Base-by-base conservation (phyloP, 495 filamentous ascomycete genomes). In the Aspergillus panamensis region DNA sequence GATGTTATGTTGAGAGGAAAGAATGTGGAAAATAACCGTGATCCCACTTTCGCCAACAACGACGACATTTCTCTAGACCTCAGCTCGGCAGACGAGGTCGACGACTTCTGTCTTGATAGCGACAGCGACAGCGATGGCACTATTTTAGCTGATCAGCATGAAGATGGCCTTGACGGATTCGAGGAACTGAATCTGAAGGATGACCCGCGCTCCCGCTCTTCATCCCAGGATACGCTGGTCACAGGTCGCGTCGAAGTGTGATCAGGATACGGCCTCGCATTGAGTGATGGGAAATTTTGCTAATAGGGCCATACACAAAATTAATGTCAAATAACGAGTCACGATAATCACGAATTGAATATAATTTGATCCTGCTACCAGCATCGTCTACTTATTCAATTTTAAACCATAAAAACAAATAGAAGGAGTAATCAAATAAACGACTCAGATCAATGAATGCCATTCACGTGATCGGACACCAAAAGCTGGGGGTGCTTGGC, bases 391-490 rank as follows among this genome's bases (percentile, higher is more conserved):
- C 5, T 25, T 25, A 25, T 25, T 25, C 2, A 25, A 25, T 2
- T 25, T 17, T 16, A 51, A 3, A 10, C 4, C 29, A 39, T 29
- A 42, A 21, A 40, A 17, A 14, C 17, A 17, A 31, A 17, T 43
- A 19, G 19, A 14, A 42, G 8, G n/a, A 43, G 6, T 3, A 20
- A 17, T 20, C 9, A 19, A 17, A 19, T 19, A 7, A 6, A 45
- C 16, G 20, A 21, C 20, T 16, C n/a, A n/a, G 10, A 10, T 39
- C 35, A 39, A 20, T 45, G 8, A 16, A 20, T 19, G n/a, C 7
- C 6, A 8, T 45, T 45, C 63, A 68, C 66, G 66, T 68, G 66
- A 64, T 35, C 25, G 25, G 25, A 25, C 25, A 25, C 25, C 25
- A 25, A 25, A 39, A 57, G 53, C 47, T 35, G 40, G 49, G 48